phyloP scores from a whole-genome alignment of 169 alveolate species.

The Plasmodium vivax region DNA sequence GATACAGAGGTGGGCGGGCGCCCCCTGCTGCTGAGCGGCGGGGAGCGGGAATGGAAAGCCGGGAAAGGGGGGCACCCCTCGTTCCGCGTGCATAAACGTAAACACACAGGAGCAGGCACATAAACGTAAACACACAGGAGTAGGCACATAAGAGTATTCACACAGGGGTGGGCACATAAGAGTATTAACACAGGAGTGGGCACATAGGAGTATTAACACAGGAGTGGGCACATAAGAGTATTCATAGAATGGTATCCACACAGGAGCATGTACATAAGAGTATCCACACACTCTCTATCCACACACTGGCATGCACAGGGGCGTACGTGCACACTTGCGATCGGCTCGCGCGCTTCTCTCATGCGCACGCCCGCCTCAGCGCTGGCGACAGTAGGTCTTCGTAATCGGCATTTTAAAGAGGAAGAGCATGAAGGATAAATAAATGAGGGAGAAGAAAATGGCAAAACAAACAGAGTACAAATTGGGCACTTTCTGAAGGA shows the following conservation, averaged over 20 bases:
- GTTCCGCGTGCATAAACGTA: not conserved
- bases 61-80: not conserved
- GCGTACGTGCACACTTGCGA: not conserved
- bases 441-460: slow-evolving; percentile 8
- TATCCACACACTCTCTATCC: no score
- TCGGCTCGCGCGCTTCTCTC: not conserved
- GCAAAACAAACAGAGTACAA: not conserved
- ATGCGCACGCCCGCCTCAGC: not conserved
- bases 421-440: slow-evolving; percentile 13
- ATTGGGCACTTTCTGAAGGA: slow-evolving; percentile 6
- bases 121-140: not conserved
- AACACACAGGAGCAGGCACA: not conserved
- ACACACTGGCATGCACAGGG: not conserved
- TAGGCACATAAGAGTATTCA: not conserved
- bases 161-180: not conserved
- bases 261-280: no score
- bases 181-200: not conserved
- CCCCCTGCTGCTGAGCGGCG: not conserved
- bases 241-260: not conserved
- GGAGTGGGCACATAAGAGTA: not conserved
- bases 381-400: slow-evolving; percentile 19
- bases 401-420: slow-evolving; percentile 54
- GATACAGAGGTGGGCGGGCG: not conserved
- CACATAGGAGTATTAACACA: no score
- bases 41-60: not conserved